Conservation (phyloP, 192 early-diverging fungal species). For the Coemansia sp. region DNA sequence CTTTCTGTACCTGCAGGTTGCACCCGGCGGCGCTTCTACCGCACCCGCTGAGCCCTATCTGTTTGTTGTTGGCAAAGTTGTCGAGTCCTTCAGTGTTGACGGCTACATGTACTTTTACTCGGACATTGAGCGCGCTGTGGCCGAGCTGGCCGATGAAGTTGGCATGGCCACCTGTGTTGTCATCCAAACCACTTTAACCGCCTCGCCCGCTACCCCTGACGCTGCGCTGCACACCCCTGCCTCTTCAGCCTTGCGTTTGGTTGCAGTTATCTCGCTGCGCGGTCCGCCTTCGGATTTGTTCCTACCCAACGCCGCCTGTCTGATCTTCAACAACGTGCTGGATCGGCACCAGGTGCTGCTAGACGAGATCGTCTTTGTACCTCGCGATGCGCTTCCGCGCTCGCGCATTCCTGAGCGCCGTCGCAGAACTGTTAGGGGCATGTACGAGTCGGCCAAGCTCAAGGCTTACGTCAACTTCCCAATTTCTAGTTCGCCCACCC, state of each 20-base stretch:
- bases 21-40: conserved; percentile 50
- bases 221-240: not conserved
- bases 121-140: conserved; percentile 74
- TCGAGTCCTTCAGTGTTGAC: conserved; percentile 69
- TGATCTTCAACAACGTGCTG: conserved; percentile 65
- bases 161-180: conserved; percentile 33
- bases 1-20: conserved; percentile 75
- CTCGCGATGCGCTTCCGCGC: conserved; percentile 58
- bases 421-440: conserved; percentile 32
- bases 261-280: conserved; percentile 39
- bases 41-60: conserved; percentile 71
- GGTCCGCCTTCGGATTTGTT: conserved; percentile 27
- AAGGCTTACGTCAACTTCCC: conserved; percentile 36
- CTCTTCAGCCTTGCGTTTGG: conserved; percentile 24
- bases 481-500: conserved; percentile 24
- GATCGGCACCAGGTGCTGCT: conserved; percentile 71
- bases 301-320: conserved; percentile 58
- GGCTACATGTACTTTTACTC: conserved; percentile 70
- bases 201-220: conserved; percentile 17
- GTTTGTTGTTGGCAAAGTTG: conserved; percentile 73
- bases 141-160: conserved; percentile 59
- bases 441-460: conserved; percentile 50
- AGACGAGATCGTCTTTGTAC: conserved; percentile 68
- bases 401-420: conserved; percentile 62
- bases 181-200: conserved; percentile 33